Conservation (phyloP, 2,329 filamentous ascomycete genomes). For the Colletotrichum abscissum region DNA sequence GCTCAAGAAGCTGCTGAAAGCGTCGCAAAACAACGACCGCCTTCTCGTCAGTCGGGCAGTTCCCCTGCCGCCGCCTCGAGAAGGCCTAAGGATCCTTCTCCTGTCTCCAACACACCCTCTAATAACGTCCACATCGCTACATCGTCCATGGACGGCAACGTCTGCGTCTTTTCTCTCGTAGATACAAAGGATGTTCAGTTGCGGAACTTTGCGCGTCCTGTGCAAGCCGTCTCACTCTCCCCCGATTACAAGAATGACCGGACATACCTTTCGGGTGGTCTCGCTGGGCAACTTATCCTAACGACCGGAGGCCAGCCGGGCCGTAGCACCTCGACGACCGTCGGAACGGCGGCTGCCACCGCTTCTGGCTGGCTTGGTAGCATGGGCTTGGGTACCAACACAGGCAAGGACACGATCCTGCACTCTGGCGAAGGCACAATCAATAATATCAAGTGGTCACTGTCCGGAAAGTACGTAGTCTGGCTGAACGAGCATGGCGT, state of each 20-base stretch:
- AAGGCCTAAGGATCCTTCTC: constrained; percentile 60
- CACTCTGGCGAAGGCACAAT: constrained; percentile 95
- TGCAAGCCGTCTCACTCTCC: constrained; percentile 93
- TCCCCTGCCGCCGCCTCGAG: constrained; percentile 64
- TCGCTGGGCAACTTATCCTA: constrained; percentile 87
- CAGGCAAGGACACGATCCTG: constrained; percentile 85
- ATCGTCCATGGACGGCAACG: constrained; percentile 94
- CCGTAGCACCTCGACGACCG: constrained; percentile 88
- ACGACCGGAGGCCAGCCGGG: constrained; percentile 85
- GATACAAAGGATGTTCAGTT: constrained; percentile 91
- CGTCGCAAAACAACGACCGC: constrained; percentile 43
- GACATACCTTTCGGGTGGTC: constrained; percentile 89
- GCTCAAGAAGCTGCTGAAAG: constrained; percentile 48
- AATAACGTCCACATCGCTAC: constrained; percentile 95
- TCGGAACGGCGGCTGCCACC: constrained; percentile 82
- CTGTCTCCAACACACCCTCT: constrained; percentile 79
- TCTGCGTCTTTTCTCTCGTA: constrained; percentile 88
- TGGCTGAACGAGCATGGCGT: constrained; percentile 98
- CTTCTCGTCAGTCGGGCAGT: constrained; percentile 46
- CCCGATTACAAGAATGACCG: constrained; percentile 92
- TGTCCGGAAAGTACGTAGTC: constrained; percentile 90
- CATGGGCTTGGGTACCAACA: constrained; percentile 82
- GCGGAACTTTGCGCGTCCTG: constrained; percentile 91
- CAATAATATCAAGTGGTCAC: constrained; percentile 92
- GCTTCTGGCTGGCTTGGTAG: constrained; percentile 92